Base-by-base conservation (phyloP, 2,329 filamentous ascomycete genomes). In the Pseudocercospora cruenta region DNA sequence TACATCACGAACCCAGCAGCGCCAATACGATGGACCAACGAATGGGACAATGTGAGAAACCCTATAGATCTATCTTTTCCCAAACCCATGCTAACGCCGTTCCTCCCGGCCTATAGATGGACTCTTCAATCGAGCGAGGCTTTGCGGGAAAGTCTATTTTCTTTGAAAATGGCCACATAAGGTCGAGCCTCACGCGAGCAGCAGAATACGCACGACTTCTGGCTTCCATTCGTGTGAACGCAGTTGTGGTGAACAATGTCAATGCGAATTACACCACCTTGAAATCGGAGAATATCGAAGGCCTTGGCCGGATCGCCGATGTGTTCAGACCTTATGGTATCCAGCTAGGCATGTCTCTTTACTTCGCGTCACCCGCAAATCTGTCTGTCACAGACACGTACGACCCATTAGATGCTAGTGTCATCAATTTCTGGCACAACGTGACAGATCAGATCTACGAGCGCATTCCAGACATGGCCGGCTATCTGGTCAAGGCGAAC, bases 31-130 rank as follows among this genome's bases (percentile, higher is more conserved):
- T 91, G 89, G 90, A 84, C 87, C 0, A 91, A 92, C 72, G 85
- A 92, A 69, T 92, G 90, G 90, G 88, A 92, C 74, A 91, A 92
- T 69, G 80, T 91, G 75, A 85, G 89, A 65, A 85, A 89, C 12
- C 87, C 83, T 47, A n/a, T 12, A n/a, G 3, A n/a, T n/a, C 21
- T 12, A 36, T 45, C n/a, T 8, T 8, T 26, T 5, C 28, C 16
- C 39, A 43, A 43, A 43, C 16, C 39, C n/a, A 43, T 43, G 39
- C 39, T 43, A 8, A 43, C 39, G 19, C 7, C 0, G n/a, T 19
- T 2, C 5, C 16, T 43, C 5, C 8, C 39, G 39, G 2, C 39
- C 19, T 16, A 8, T 21, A 61, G 31, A 43, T 65, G 63, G 63
- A 65, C n/a, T 59, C 63, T 12, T 53, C 43, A 9, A 87, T 92